Evolutionary conservation across 345 rosid species (phyloP).

Genomic region (Hibiscus mutabilis): DNA sequence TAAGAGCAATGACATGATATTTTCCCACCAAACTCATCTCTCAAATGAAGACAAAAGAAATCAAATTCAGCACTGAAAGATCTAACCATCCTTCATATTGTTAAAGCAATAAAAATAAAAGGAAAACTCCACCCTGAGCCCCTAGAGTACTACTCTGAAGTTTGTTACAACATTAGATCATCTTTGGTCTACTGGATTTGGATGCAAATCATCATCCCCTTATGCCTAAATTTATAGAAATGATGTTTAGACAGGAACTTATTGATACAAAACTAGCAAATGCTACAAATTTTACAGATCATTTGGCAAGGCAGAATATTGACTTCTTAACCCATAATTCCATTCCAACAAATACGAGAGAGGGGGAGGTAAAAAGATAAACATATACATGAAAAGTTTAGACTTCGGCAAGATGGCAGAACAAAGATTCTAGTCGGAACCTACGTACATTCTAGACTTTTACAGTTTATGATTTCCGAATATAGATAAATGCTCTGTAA

Average conservation of each 20-base stretch:
- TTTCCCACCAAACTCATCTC: not conserved
- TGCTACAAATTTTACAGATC: not conserved
- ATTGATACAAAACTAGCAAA: not conserved
- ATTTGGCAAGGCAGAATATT: not conserved
- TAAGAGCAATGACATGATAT: not conserved
- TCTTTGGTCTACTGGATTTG: not conserved
- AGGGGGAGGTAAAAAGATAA: not conserved
- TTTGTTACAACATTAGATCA: too few relatives aligned
- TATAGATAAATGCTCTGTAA: not conserved
- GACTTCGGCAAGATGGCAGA: not conserved
- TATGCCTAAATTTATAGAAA: not conserved
- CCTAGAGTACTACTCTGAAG: not conserved
- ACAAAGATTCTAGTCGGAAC: not conserved
- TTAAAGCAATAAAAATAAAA: not conserved
- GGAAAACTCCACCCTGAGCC: not conserved
- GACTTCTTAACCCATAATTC: not conserved
- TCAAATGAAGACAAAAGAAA: not conserved
- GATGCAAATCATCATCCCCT: conserved; percentile 1
- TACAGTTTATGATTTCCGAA: not conserved
- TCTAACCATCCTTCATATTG: not conserved
- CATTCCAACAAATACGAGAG: not conserved
- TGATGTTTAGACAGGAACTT: not conserved
- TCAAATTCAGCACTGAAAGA: not conserved
- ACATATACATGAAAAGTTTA: not conserved
- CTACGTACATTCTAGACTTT: not conserved